Evolutionary conservation across 208 protist species (phyloP).

Genomic region (Angomonas ambiguus): DNA sequence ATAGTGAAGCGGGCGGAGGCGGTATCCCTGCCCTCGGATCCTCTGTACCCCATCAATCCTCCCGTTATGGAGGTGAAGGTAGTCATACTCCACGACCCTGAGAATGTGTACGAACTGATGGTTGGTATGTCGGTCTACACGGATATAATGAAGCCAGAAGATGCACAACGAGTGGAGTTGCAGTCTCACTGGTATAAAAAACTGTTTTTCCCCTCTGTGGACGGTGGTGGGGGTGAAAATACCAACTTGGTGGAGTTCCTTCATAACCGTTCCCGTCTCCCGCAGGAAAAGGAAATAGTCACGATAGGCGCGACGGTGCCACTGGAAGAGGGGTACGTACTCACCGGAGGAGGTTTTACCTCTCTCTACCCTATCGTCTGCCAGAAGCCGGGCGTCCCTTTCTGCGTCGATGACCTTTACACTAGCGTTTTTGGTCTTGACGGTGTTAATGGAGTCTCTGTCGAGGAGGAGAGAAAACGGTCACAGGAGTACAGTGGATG

Average conservation of each 20-base stretch:
- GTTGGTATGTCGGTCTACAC: conserved; percentile 25
- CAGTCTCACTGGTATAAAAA: conserved; percentile 25
- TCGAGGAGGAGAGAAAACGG: background rate
- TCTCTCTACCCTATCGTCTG: conserved; percentile 51
- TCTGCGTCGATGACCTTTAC: conserved; percentile 20
- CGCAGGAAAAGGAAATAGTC: conserved; percentile 16
- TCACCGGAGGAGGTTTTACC: conserved; percentile 47
- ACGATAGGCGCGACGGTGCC: conserved; percentile 27
- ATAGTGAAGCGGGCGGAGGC: conserved; percentile 26
- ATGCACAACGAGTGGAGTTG: conserved; percentile 25
- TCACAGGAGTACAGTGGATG: conserved; percentile 32
- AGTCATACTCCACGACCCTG: conserved; percentile 34
- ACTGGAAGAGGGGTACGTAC: conserved; percentile 34
- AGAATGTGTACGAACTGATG: conserved; percentile 37
- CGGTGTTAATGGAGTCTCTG: conserved; percentile 12
- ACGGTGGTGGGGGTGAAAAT: background rate
- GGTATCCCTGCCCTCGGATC: background rate
- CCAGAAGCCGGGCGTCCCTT: conserved; percentile 25
- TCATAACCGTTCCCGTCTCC: background rate
- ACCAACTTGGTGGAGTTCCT: background rate
- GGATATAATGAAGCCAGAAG: conserved; percentile 26
- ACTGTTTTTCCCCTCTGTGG: background rate
- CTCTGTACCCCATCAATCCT: background rate
- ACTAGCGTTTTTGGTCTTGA: conserved; percentile 14
- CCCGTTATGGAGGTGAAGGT: conserved; percentile 33